Conservation (phyloP, 2,329 filamentous ascomycete genomes). For the Boeremia exigua region DNA sequence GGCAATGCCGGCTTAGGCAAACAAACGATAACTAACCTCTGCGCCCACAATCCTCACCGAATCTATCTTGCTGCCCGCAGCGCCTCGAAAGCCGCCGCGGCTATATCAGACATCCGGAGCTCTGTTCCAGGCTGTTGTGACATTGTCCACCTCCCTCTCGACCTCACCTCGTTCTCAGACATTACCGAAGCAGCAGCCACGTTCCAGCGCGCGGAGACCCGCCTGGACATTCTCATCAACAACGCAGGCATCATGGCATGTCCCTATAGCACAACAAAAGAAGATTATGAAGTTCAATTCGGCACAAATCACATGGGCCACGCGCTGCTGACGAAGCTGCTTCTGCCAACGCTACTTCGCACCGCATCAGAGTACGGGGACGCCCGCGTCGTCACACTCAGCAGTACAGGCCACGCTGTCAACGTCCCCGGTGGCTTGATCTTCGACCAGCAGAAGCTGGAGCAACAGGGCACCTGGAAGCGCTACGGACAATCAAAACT, state of each 20-base stretch:
- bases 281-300: conserved; percentile 59
- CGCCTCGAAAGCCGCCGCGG: conserved; percentile 49
- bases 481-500: conserved; percentile 60
- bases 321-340: conserved; percentile 55
- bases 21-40: conserved; percentile 53
- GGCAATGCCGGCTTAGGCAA: conserved; percentile 57
- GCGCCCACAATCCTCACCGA: conserved; percentile 51
- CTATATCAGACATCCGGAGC: conserved; percentile 50
- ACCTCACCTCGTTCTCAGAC: conserved; percentile 52
- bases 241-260: conserved; percentile 55
- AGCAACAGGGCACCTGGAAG: conserved; percentile 35
- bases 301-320: conserved; percentile 61
- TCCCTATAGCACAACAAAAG: conserved; percentile 49
- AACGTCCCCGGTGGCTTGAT: conserved; percentile 40
- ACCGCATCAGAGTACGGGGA: conserved; percentile 51
- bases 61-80: conserved; percentile 58
- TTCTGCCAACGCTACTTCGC: conserved; percentile 51
- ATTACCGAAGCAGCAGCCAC: conserved; percentile 45
- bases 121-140: conserved; percentile 42
- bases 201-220: conserved; percentile 45
- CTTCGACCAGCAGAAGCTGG: conserved; percentile 44
- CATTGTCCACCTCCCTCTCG: conserved; percentile 50
- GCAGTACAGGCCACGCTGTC: conserved; percentile 39
- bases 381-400: conserved; percentile 54
- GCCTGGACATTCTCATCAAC: conserved; percentile 55